Conservation (phyloP, 192 early-diverging fungal species). For the Entophlyctis luteolus region DNA sequence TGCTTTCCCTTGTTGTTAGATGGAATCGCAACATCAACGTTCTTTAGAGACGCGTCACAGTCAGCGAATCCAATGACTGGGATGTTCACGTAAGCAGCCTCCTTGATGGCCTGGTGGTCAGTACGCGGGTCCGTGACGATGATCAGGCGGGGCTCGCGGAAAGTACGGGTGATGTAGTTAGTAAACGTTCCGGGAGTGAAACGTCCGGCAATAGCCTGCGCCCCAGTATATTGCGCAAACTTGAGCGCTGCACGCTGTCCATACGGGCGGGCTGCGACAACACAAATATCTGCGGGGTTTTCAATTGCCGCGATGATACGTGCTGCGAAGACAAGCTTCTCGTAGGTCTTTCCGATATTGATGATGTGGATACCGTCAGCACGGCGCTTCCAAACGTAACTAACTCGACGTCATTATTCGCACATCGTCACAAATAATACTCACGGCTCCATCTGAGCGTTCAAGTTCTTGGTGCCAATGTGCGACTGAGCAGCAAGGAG, state of each 20-base stretch:
- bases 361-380: conserved; percentile 97
- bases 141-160: conserved; percentile 98
- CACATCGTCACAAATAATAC: no score
- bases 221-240: conserved; percentile 97
- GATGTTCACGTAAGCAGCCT: conserved; percentile 99
- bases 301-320: conserved; percentile 98
- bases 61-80: conserved; percentile 99
- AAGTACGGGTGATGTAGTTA: conserved; percentile 99
- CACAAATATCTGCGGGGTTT: conserved; percentile 96
- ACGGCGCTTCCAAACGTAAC: conserved; percentile 98
- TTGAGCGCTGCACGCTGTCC: conserved; percentile 99
- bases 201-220: conserved; percentile 98
- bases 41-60: conserved; percentile 90
- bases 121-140: conserved; percentile 96
- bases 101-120: conserved; percentile 97
- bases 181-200: conserved; percentile 99
- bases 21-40: conserved; percentile 98
- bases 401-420: no score
- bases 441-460: conserved; percentile 87
- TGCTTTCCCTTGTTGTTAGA: conserved; percentile 99
- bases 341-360: conserved; percentile 99
- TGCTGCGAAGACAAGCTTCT: conserved; percentile 98
- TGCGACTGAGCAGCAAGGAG: conserved; percentile 95
- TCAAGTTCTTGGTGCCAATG: conserved; percentile 98
- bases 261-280: conserved; percentile 94